A percentile compares a stretch with the other conserved stretches of the same genome.
Conservation (phyloP, 805 yeast species). For the Candida yuanshanica region DNA sequence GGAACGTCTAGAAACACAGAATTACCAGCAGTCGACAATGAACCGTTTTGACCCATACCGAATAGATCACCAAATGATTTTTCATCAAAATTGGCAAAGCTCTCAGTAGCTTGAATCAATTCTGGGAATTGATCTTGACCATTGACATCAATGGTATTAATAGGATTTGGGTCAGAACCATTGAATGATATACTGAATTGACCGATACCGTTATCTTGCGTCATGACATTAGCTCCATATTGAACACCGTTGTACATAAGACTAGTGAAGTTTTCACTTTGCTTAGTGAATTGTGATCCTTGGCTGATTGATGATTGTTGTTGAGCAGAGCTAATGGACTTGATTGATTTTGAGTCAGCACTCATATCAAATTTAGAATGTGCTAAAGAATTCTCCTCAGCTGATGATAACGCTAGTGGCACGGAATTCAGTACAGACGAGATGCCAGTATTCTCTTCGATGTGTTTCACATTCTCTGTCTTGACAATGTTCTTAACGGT, state of each 20-base stretch:
- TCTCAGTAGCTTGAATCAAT: constrained; percentile 9
- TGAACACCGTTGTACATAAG: constrained; percentile 2
- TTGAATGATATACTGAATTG: constrained; percentile 8
- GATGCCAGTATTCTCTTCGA: constrained; percentile 20
- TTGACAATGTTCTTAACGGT: constrained; percentile 19
- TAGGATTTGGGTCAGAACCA: constrained; percentile 4
- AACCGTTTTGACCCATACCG: constrained; percentile 9
- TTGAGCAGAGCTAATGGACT: no score
- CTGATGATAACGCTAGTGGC: constrained; percentile 17
- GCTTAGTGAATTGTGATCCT: not conserved
- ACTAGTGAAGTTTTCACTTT: not conserved
- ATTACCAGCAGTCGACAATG: not conserved
- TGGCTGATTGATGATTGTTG: not conserved
- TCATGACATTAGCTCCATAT: constrained; percentile 3
- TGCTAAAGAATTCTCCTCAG: constrained; percentile 14
- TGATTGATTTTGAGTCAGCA: not conserved
- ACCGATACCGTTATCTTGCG: constrained; percentile 5
- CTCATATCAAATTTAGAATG: not conserved
- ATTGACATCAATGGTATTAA: constrained; percentile 6
- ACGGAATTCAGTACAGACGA: constrained; percentile 20
- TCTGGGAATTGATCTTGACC: constrained; percentile 10
- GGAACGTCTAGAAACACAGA: not conserved
- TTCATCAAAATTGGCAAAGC: constrained; percentile 11
- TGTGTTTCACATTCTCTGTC: constrained; percentile 16
- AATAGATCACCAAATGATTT: constrained; percentile 17